These are phyloP conservation scores for Camelina sativa DNA, from an alignment of 345 rosid genomes.

Conservation along the genomic window DNA sequence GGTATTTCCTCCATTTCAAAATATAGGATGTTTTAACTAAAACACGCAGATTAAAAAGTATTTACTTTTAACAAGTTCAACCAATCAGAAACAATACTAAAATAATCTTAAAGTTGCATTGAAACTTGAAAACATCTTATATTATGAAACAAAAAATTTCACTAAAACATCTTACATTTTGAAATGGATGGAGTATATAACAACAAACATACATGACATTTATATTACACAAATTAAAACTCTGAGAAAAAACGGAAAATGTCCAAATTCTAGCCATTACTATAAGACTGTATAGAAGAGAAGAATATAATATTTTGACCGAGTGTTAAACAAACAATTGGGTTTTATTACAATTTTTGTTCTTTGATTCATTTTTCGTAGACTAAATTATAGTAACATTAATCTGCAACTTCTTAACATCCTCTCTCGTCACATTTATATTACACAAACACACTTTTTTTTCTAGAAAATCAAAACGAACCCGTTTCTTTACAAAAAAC, in stretches of 20 bases:
- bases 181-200: too few relatives aligned
- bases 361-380: constrained; percentile 1
- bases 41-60: too few relatives aligned
- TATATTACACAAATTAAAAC: neutral
- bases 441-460: constrained; percentile 27
- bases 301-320: neutral
- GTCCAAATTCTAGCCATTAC: neutral
- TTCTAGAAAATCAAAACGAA: constrained; percentile 13
- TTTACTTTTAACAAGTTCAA: too few relatives aligned
- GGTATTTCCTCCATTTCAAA: too few relatives aligned
- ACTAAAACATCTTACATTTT: too few relatives aligned
- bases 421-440: constrained; percentile 20
- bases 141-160: too few relatives aligned
- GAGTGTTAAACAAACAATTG: neutral
- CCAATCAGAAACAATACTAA: too few relatives aligned
- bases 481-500: constrained; percentile 24
- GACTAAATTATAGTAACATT: neutral
- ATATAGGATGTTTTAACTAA: too few relatives aligned
- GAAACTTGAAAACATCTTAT: too few relatives aligned
- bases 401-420: neutral
- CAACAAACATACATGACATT: too few relatives aligned
- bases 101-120: too few relatives aligned
- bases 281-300: too few relatives aligned
- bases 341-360: neutral
- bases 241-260: neutral